Base-by-base conservation (phyloP, 1,139 yeast genomes). In the Taiozyma sp. region DNA sequence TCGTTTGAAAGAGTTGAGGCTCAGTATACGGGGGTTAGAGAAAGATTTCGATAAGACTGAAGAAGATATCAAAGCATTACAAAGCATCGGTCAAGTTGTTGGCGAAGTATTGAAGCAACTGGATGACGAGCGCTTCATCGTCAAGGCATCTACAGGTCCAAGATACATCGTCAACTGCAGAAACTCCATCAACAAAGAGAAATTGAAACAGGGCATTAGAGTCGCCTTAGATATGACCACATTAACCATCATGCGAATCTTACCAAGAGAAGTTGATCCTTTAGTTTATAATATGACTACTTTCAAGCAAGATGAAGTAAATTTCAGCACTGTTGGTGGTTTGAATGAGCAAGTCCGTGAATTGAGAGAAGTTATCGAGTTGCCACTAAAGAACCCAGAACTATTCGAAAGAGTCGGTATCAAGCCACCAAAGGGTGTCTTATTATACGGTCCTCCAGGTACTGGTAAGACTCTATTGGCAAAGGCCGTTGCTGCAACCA, bases 401-500 rank as follows among this genome's bases (percentile, higher is more conserved):
- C 79, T 95, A 61, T 95, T 95, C 69, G 77, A 87, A 56, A 83
- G 99, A 67, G 97, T 95, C 28, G 99, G 99, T 47, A 95, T 95
- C 69, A 89, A 90, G 66, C 96, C 98, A 21, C 99, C 99, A 51
- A 95, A 93, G 71, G 99, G 99, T 67, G 99, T 95, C 16, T 75
- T 95, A 58, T 76, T 95, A 52, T 95, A 95, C 65, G 99, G 99
- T 3, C 99, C 99, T n/a, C 99, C 99, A 29, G 99, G 99, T 63
- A 93, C 99, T 0, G 99, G 99, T 67, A 93, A 93, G 68, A 93
- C 99, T 0, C 74, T 93, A 56, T 77, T 93, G 62, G 99, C 99
- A 13, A 91, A 93, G 66, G 99, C 99, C 0, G 98, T 91, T 44
- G 99, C 99, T 6, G 98, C 99, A 45, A 93, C 98, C 6, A 89